Evolutionary conservation across 1,284 basidiomycete genomes (phyloP), one percentile per base, ranked within the genome.

Genomic region (Earliella scabrosa): DNA sequence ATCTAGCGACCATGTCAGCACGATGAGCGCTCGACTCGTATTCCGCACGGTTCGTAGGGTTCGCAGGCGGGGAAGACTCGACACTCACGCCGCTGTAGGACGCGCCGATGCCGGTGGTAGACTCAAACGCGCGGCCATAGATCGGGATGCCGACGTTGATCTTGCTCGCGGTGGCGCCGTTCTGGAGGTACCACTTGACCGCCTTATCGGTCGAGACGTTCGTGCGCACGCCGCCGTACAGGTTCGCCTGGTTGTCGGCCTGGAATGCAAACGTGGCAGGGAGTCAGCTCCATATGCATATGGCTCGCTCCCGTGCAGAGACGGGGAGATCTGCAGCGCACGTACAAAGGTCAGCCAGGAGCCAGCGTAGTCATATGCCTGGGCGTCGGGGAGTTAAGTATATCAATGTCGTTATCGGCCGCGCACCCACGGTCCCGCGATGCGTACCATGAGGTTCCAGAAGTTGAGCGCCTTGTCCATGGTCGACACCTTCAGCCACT

Each of bases 401-500:
- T 18, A n/a, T 14, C 11, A 40, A 3, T 50, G 24, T 4, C 24
- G 23, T 38, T 34, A n/a, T 6, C 21, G 35, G n/a, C 41, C 29
- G 45, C 7, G 45, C 36, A 24, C 20, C 13, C 6, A 32, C 24
- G 11, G 40, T n/a, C n/a, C n/a, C 21, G 7, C 20, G 7, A 23
- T 26, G 41, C 50, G n/a, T 36, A 89, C 90, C 95, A 98, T 97
- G 53, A 98, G 73, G 71, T 97, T 96, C 93, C 93, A 97, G 74
- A 90, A 94, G 39, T 82, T 84, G 43, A 97, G 74, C 23, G 82
- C 85, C 13, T 71, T 69, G 67, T 95, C 85, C 90, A 97, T 92
- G 65, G 88, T 85, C 9, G 78, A 68, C 16, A 96, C 76, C 11
- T 81, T 77, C 20, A 94, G 78, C 59, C 85, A 80, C 46, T 81